These are phyloP conservation scores for Acanthamoeba royreba DNA, from an alignment of 208 protist species.

Conservation along the genomic window DNA sequence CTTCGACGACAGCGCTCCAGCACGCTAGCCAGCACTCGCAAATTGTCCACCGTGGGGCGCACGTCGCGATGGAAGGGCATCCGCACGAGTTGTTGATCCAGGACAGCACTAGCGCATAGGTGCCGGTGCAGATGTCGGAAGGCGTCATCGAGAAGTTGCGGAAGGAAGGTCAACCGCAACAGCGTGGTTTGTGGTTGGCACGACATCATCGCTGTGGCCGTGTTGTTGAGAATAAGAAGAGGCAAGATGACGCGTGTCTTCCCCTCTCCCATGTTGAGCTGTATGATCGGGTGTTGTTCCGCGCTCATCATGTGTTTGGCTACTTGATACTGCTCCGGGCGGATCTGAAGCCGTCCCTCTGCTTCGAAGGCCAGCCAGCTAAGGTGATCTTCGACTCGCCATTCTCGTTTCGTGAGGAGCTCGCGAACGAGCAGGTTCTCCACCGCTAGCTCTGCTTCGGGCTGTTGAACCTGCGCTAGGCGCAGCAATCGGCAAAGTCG, in stretches of 20 bases:
- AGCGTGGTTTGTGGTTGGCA: background rate
- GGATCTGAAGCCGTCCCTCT: background rate
- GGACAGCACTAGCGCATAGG: conserved; percentile 39
- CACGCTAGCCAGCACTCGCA: background rate
- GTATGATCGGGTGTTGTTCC: background rate
- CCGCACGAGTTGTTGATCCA: too few relatives aligned
- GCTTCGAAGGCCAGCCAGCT: background rate
- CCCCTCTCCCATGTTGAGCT: conserved; percentile 53
- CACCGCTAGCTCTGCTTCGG: background rate
- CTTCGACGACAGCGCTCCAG: background rate
- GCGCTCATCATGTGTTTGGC: background rate
- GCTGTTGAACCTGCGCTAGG: background rate
- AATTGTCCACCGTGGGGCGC: background rate
- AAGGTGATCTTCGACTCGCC: background rate
- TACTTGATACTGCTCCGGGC: background rate
- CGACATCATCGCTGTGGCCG: background rate
- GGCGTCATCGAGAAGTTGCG: conserved; percentile 48
- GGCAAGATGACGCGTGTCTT: conserved; percentile 68
- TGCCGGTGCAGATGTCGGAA: conserved; percentile 41
- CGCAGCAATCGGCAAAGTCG: background rate
- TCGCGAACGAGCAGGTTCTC: background rate
- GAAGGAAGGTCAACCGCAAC: conserved; percentile 51
- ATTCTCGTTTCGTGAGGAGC: background rate
- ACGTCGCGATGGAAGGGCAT: background rate
- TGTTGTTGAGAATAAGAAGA: conserved; percentile 41